Percentiles rank a stretch among this genome's conserved stretches.
phyloP scores from a whole-genome alignment of 345 rosid genomes.

The Isatis tinctoria region DNA sequence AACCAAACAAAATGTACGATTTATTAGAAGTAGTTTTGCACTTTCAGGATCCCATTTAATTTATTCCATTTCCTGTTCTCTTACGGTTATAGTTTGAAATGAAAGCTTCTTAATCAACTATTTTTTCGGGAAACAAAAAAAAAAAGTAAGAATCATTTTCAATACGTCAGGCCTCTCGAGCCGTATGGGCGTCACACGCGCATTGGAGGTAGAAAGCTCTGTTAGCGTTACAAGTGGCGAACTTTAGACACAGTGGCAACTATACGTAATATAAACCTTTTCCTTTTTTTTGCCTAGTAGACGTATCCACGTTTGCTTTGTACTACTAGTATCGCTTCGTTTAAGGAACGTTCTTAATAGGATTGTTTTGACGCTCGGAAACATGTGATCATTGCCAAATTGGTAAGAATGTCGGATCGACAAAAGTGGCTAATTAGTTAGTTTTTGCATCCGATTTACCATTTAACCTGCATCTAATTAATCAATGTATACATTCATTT shows the following conservation, averaged over 20 bases:
- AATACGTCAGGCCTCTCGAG: conserved; percentile 19
- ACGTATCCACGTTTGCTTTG: conserved; percentile 12
- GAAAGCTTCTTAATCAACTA: background rate
- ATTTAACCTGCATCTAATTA: background rate
- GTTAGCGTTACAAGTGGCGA: conserved; percentile 33
- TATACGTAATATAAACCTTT: conserved; percentile 14
- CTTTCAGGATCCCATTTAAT: background rate
- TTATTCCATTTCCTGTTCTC: background rate
- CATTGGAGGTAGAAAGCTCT: conserved; percentile 8
- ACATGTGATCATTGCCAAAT: conserved; percentile 6
- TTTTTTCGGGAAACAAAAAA: background rate
- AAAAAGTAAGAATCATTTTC: conserved; percentile 4
- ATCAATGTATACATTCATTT: too few relatives aligned
- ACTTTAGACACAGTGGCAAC: conserved; percentile 9
- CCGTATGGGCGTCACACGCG: conserved; percentile 15
- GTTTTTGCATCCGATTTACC: background rate
- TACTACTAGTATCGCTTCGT: background rate
- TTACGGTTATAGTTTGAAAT: background rate
- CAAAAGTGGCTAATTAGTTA: background rate
- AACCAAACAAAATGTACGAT: background rate
- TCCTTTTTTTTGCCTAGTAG: background rate
- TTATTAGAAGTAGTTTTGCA: background rate
- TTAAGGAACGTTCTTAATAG: background rate
- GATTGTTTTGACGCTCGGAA: background rate
- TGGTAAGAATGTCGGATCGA: background rate